Evolutionary conservation across 2,329 filamentous ascomycete species (phyloP).

Genomic region (Camptophora hylomeconis): DNA sequence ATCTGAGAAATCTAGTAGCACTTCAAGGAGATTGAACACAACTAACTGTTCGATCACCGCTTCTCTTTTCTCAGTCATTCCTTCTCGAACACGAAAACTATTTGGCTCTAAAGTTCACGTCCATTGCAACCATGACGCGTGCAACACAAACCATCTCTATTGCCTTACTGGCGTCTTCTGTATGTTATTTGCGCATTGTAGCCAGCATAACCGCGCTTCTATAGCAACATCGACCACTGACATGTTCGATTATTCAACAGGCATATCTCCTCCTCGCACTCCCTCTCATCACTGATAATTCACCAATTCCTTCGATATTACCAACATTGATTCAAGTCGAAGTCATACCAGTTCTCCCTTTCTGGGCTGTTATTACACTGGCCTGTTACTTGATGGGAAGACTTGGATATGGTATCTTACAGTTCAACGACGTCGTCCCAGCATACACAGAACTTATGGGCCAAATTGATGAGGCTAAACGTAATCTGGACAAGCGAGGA

Average conservation of each 20-base stretch:
- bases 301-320: conserved; percentile 17
- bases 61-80: too few species aligned
- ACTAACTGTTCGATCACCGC: too few species aligned
- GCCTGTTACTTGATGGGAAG: conserved; percentile 85
- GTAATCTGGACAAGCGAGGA: conserved; percentile 28
- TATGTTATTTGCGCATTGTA: conserved; percentile 5
- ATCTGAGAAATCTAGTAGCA: too few species aligned
- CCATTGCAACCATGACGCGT: too few species aligned
- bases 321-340: conserved; percentile 29
- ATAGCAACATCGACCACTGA: neutral
- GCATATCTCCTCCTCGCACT: conserved; percentile 17
- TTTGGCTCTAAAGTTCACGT: too few species aligned
- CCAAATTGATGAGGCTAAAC: conserved; percentile 49
- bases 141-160: conserved; percentile 86
- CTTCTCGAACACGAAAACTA: too few species aligned
- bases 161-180: conserved; percentile 12
- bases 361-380: conserved; percentile 84
- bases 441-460: conserved; percentile 81
- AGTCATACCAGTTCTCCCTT: conserved; percentile 79
- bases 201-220: neutral
- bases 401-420: conserved; percentile 83
- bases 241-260: conserved; percentile 4
- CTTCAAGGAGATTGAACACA: too few species aligned
- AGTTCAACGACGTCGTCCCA: conserved; percentile 89
- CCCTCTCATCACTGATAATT: conserved; percentile 15